Conservation (phyloP, 2,329 filamentous ascomycete genomes). For the Nemania sp. region DNA sequence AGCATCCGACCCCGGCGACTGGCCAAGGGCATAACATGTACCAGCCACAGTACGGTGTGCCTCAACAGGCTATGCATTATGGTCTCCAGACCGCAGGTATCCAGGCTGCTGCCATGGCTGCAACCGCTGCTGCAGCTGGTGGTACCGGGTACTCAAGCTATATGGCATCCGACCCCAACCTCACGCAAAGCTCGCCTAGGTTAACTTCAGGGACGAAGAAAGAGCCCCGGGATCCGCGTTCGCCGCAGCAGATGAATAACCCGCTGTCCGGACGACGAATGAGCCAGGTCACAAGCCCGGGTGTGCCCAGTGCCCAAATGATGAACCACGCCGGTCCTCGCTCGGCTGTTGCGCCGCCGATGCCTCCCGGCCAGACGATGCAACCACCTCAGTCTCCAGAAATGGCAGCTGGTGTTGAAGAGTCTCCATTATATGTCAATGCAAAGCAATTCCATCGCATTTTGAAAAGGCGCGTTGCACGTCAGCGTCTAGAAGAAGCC, state of each 20-base stretch:
- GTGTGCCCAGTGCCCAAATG: conserved; percentile 73
- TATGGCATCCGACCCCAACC: conserved; percentile 70
- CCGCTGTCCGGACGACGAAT: conserved; percentile 68
- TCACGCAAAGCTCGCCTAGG: conserved; percentile 74
- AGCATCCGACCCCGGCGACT: conserved; percentile 69
- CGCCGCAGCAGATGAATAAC: conserved; percentile 72
- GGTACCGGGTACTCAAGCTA: conserved; percentile 68
- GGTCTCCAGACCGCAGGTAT: conserved; percentile 86
- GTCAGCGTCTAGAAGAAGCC: conserved; percentile 91
- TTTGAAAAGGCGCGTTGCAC: conserved; percentile 86
- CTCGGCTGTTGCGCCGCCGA: conserved; percentile 58
- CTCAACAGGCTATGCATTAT: conserved; percentile 78
- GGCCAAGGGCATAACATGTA: conserved; percentile 77
- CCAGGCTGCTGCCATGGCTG: conserved; percentile 89
- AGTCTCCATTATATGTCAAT: conserved; percentile 95
- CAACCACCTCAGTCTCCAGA: conserved; percentile 78
- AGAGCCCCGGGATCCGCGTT: conserved; percentile 72
- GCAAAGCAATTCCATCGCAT: conserved; percentile 99
- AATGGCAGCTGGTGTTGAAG: conserved; percentile 73
- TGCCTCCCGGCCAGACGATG: conserved; percentile 65
- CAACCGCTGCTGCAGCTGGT: conserved; percentile 87
- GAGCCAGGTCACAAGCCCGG: conserved; percentile 77
- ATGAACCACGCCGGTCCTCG: conserved; percentile 67
- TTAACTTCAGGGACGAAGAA: conserved; percentile 71
- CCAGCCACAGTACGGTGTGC: conserved; percentile 74